Evolutionary conservation across 2,329 filamentous ascomycete genomes (phyloP).

Genomic region (Nannizziopsis barbatae): DNA sequence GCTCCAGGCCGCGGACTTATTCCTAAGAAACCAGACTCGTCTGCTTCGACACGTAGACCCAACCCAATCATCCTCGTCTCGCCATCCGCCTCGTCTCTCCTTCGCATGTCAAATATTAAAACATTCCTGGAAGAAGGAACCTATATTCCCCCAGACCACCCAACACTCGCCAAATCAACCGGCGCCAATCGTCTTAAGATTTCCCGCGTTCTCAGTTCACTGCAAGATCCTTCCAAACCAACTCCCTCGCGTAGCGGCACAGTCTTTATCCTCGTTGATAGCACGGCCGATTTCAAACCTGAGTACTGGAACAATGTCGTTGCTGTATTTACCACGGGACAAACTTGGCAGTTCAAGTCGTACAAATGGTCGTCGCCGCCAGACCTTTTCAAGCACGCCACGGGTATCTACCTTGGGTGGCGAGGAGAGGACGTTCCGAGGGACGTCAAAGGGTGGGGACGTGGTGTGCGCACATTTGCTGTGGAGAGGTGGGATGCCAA

Average conservation of each 20-base stretch:
- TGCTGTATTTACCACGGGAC: slow-evolving; percentile 92
- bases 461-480: slow-evolving; percentile 64
- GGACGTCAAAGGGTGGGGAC: slow-evolving; percentile 71
- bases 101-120: slow-evolving; percentile 92
- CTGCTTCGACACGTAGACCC: slow-evolving; percentile 39
- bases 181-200: slow-evolving; percentile 76
- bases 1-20: slow-evolving; percentile 30
- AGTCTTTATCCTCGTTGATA: slow-evolving; percentile 92
- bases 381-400: slow-evolving; percentile 79
- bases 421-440: slow-evolving; percentile 69
- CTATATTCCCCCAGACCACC: slow-evolving; percentile 63
- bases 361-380: slow-evolving; percentile 90
- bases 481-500: slow-evolving; percentile 71
- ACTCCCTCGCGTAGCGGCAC: slow-evolving; percentile 52
- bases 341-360: slow-evolving; percentile 96
- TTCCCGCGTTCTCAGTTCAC: slow-evolving; percentile 58
- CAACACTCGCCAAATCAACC: slow-evolving; percentile 49
- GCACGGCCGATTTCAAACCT: slow-evolving; percentile 87
- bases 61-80: slow-evolving; percentile 95
- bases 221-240: slow-evolving; percentile 21
- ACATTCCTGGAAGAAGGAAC: slow-evolving; percentile 78
- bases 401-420: slow-evolving; percentile 87
- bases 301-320: slow-evolving; percentile 96
- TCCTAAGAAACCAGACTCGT: slow-evolving; percentile 39
- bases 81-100: slow-evolving; percentile 83